Evolutionary conservation across 1,284 basidiomycete species (phyloP).

Genomic region (Ganoderma leucocontextum): DNA sequence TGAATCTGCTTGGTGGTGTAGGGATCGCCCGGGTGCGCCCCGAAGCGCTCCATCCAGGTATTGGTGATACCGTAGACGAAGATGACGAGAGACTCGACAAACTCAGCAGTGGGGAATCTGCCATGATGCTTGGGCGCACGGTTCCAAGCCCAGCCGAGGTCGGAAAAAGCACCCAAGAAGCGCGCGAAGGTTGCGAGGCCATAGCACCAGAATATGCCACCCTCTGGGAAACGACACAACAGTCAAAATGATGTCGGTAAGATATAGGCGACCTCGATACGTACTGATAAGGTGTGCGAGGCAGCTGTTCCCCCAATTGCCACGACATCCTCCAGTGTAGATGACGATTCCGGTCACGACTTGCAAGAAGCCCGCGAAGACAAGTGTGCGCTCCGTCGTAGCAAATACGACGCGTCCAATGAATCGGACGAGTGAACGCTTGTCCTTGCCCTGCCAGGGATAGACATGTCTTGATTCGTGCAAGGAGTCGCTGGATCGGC

Average conservation of each 20-base stretch:
- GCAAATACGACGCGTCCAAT: constrained; percentile 57
- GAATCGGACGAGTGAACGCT: constrained; percentile 45
- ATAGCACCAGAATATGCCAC: constrained; percentile 91
- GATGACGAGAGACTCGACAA: constrained; percentile 88
- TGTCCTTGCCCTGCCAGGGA: constrained; percentile 30
- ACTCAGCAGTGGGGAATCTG: constrained; percentile 77
- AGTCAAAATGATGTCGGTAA: neutral
- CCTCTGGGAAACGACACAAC: constrained; percentile 58
- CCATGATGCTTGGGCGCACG: constrained; percentile 55
- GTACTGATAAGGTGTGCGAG: constrained; percentile 93
- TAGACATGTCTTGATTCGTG: constrained; percentile 47
- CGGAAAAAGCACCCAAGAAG: constrained; percentile 90
- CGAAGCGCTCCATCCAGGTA: constrained; percentile 97
- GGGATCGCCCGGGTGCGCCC: constrained; percentile 81
- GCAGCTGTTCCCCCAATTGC: constrained; percentile 81
- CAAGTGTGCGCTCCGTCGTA: constrained; percentile 66
- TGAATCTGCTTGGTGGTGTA: constrained; percentile 95
- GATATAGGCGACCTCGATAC: constrained; percentile 42
- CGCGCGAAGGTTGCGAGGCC: constrained; percentile 90
- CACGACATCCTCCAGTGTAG: constrained; percentile 86
- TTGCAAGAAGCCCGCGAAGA: constrained; percentile 75
- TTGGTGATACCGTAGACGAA: constrained; percentile 92
- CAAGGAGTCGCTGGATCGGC: constrained; percentile 74
- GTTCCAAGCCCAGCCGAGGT: constrained; percentile 98
- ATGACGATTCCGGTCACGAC: constrained; percentile 75